Percentiles rank a stretch among this genome's conserved stretches.
Conservation (phyloP, 805 yeast species). For the Lipomyces japonicus region DNA sequence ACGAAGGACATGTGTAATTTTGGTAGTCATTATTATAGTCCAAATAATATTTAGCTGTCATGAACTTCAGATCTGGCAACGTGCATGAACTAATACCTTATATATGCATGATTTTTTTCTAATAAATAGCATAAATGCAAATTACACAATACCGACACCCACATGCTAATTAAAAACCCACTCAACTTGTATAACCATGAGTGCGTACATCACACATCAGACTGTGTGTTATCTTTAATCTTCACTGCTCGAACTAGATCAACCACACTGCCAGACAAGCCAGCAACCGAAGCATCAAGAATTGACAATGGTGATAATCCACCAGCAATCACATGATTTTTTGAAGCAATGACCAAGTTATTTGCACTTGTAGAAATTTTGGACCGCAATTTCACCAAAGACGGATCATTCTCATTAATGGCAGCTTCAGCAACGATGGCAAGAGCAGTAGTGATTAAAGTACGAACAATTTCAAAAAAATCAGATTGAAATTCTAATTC, state of each 20-base stretch:
- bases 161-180: too few species aligned
- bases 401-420: conserved; percentile 1
- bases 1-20: too few species aligned
- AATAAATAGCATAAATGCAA: too few species aligned
- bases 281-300: conserved; percentile 22
- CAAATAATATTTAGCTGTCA: too few species aligned
- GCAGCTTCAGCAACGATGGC: conserved; percentile 25
- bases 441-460: conserved; percentile 37
- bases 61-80: too few species aligned
- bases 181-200: too few species aligned
- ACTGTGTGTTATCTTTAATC: neutral
- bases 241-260: conserved; percentile 11
- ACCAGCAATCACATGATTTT: conserved; percentile 9
- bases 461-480: conserved; percentile 37
- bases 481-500: neutral
- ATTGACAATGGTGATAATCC: conserved; percentile 19
- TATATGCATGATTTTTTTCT: too few species aligned
- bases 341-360: conserved; percentile 16
- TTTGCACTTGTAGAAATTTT: conserved; percentile 16
- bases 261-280: conserved; percentile 12
- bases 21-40: too few species aligned
- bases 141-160: too few species aligned
- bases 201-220: neutral
- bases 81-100: too few species aligned
- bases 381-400: conserved; percentile 2